Base-by-base conservation (phyloP, 2,329 filamentous ascomycete genomes). In the Neocucurbitaria cava region DNA sequence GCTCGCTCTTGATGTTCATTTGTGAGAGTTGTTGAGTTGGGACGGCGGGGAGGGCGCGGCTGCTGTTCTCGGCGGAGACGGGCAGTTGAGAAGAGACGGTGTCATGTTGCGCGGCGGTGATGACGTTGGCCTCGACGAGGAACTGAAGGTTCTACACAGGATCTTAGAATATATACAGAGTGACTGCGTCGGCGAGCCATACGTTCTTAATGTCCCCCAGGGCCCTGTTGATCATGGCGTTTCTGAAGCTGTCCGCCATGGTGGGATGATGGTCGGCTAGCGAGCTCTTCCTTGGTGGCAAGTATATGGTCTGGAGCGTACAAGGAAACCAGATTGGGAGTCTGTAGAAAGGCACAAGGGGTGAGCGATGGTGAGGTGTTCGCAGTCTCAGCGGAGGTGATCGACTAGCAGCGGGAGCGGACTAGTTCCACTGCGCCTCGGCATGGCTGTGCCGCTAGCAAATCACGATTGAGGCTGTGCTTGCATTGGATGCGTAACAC, bases 131-230 rank as follows among this genome's bases (percentile, higher is more conserved):
- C 75, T 96, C 93, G 64, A 91, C 85, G 57, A 98, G 90, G 65
- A 88, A 90, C 77, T 96, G 92, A 56, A 97, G 89, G 80, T 97
- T 93, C 93, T 96, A 64, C 96, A 64, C 39, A 17, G 23, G 43
- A 28, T 17, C 58, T 73, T 52, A 59, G 57, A 69, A 56, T 21
- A 18, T 30, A 20, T 48, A n/a, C 28, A 38, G n/a, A 41, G 30
- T 2, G 23, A 17, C 18, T 17, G 15, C 11, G n/a, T 13, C 1
- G 40, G 46, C 17, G 21, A 44, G 40, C 59, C 86, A 66, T 81
- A 92, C 92, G 72, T 89, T 92, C 80, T 92, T 93, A 81, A 96
- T 93, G 70, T 86, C 89, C 62, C 92, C 89, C 72, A 96, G 86
- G 72, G 91, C 93, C 79, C 92, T 87, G 81, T 94, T 95, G 78